These are phyloP conservation scores for Fusarium floridanum DNA, from an alignment of 2,329 filamentous ascomycete species.

Conservation along the genomic window DNA sequence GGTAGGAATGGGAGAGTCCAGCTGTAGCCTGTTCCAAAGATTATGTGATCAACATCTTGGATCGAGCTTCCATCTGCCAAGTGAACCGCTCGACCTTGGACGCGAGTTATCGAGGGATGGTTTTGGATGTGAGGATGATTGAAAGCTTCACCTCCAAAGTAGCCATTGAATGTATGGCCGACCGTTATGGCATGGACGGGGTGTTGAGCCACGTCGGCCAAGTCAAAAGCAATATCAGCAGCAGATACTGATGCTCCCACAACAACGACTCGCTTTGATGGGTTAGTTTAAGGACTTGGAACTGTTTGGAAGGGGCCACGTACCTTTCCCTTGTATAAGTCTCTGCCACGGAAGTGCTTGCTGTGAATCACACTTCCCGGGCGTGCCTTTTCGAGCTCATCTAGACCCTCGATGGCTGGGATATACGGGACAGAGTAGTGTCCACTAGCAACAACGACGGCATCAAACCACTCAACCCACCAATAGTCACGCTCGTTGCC, in stretches of 20 bases:
- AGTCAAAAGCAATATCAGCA: slow-evolving; percentile 69
- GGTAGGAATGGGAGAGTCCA: slow-evolving; percentile 74
- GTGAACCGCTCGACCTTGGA: slow-evolving; percentile 63
- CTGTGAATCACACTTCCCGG: slow-evolving; percentile 67
- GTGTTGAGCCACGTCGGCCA: slow-evolving; percentile 59
- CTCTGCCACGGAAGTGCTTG: slow-evolving; percentile 64
- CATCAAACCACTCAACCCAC: slow-evolving; percentile 74
- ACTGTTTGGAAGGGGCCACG: slow-evolving; percentile 4
- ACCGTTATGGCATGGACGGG: slow-evolving; percentile 66
- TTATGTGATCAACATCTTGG: slow-evolving; percentile 69
- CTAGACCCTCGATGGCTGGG: slow-evolving; percentile 61
- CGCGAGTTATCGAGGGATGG: slow-evolving; percentile 60
- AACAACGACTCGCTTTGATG: slow-evolving; percentile 63
- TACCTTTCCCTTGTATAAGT: slow-evolving; percentile 61
- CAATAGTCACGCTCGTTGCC: slow-evolving; percentile 63
- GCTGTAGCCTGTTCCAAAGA: slow-evolving; percentile 75
- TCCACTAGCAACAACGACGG: slow-evolving; percentile 69
- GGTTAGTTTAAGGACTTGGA: neutral
- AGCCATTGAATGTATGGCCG: slow-evolving; percentile 62
- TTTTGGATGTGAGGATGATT: slow-evolving; percentile 64
- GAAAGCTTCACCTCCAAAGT: slow-evolving; percentile 72
- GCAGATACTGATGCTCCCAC: slow-evolving; percentile 75
- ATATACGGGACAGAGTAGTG: slow-evolving; percentile 72
- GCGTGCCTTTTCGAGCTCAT: slow-evolving; percentile 57
- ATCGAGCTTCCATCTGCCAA: slow-evolving; percentile 68